A percentile compares a stretch with the other conserved stretches of the same genome.
Conservation (phyloP, 352 stramenopile species). For the Globisporangium radiosum region DNA sequence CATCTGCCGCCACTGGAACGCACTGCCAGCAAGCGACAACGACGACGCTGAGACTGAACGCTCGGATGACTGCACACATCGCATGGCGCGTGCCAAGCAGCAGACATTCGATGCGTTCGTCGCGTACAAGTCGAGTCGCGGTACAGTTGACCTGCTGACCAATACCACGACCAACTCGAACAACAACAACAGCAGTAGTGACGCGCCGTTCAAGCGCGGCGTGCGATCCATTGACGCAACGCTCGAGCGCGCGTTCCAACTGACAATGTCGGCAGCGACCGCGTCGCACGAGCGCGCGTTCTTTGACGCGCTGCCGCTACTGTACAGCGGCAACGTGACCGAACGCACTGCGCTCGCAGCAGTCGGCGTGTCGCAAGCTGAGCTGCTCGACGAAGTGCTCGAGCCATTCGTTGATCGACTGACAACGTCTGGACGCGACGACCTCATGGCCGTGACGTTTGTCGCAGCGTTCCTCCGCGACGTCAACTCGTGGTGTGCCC, state of each 20-base stretch:
- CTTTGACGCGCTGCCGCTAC: slow-evolving; percentile 43
- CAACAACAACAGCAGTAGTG: background rate
- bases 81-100: slow-evolving; percentile 37
- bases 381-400: slow-evolving; percentile 39
- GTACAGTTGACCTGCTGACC: slow-evolving; percentile 27
- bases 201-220: slow-evolving; percentile 23
- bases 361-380: slow-evolving; percentile 25
- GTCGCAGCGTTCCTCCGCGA: slow-evolving; percentile 61
- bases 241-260: slow-evolving; percentile 45
- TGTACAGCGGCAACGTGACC: slow-evolving; percentile 44
- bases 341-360: slow-evolving; percentile 37
- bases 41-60: background rate
- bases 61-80: slow-evolving; percentile 11
- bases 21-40: slow-evolving; percentile 12
- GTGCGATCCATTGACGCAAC: slow-evolving; percentile 24
- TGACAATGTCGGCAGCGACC: slow-evolving; percentile 24
- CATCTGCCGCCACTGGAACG: slow-evolving; percentile 55
- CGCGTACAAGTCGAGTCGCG: slow-evolving; percentile 35
- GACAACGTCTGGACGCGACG: slow-evolving; percentile 42
- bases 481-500: slow-evolving; percentile 49
- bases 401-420: slow-evolving; percentile 54
- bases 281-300: slow-evolving; percentile 48
- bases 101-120: slow-evolving; percentile 44
- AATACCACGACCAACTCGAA: too few relatives aligned
- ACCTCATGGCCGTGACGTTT: slow-evolving; percentile 62